Evolutionary conservation across 192 early-diverging fungal genomes (phyloP), one percentile per base, ranked within the genome.

Genomic region (Dimargaris verticillata): DNA sequence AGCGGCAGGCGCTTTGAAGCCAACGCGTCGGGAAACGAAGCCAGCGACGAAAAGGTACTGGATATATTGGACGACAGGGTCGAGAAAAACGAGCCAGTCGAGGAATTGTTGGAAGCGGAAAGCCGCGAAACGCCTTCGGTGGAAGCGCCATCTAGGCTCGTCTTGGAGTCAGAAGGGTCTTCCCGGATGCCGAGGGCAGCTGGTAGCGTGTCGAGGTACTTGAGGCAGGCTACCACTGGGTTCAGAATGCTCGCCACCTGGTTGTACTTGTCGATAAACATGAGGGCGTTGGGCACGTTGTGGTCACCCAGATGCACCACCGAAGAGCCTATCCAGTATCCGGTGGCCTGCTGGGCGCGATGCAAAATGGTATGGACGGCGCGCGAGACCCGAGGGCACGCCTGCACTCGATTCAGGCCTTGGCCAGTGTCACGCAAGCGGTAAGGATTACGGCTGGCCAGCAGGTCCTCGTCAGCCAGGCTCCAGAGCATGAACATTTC

Each of bases 241-340:
- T 86, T 84, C 17, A 99, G 78, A 61, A 99, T 99, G 51, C 88
- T 80, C 55, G 92, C 80, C n/a, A 99, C 88, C 80, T 99, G 93
- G 63, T 92, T 95, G 72, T 96, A 96, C 79, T 92, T 93, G 81
- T 91, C 89, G 55, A 99, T 96, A 60, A 97, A 97, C 82, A 95
- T 85, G 38, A 99, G 80, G 5, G 96, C 88, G 66, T 99, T 99
- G 22, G 96, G 94, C 14, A 99, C 96, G 66, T 97, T 99, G 70
- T 87, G 88, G 72, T 99, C 94, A 22, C 94, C 96, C 63, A 99
- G 64, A 73, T 99, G 96, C 65, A 99, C 90, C 61, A 97, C 93
- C 18, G 88, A 87, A 25, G 86, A 89, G 13, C 94, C 96, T 13
- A 97, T 84, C 95, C 95, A 99, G 47, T 78, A 76, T 3, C 88